Percentiles rank a stretch among this genome's conserved stretches.
Conservation (phyloP, 2,329 filamentous ascomycete species). For the Trichoderma atroviride region DNA sequence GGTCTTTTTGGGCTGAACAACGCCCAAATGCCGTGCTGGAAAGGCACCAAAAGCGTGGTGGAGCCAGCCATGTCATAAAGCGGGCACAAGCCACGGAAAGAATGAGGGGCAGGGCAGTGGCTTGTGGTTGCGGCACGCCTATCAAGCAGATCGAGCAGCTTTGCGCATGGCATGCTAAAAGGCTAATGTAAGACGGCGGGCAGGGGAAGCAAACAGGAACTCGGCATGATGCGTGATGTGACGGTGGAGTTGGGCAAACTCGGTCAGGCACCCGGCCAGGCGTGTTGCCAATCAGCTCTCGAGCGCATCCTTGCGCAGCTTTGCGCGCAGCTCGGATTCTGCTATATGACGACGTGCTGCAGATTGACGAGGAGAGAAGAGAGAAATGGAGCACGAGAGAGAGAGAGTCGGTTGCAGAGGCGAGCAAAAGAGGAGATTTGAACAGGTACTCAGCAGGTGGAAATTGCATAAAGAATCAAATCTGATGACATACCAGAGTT, state of each 20-base stretch:
- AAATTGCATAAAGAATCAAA: not conserved
- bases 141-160: slow-evolving; percentile 2
- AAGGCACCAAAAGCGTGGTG: not conserved
- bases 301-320: slow-evolving; percentile 1
- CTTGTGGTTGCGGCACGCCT: not conserved
- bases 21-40: slow-evolving; percentile 6
- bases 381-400: not conserved
- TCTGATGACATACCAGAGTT: not conserved
- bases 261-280: slow-evolving; percentile 21
- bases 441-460: not conserved
- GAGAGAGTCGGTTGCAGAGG: not conserved
- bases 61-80: slow-evolving; percentile 22
- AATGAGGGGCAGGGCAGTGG: slow-evolving; percentile 17
- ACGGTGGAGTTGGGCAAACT: slow-evolving; percentile 24
- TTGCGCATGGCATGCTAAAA: not conserved
- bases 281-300: slow-evolving; percentile 19
- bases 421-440: not conserved
- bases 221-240: slow-evolving; percentile 7
- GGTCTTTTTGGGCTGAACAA: slow-evolving; percentile 1
- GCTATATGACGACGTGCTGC: not conserved
- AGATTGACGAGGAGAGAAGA: not conserved
- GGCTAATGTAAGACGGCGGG: not conserved
- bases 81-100: not conserved
- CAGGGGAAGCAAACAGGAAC: slow-evolving; percentile 2
- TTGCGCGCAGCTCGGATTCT: slow-evolving; percentile 8